phyloP scores from a whole-genome alignment of 2,329 filamentous ascomycete genomes.

The Sclerotinia minor region DNA sequence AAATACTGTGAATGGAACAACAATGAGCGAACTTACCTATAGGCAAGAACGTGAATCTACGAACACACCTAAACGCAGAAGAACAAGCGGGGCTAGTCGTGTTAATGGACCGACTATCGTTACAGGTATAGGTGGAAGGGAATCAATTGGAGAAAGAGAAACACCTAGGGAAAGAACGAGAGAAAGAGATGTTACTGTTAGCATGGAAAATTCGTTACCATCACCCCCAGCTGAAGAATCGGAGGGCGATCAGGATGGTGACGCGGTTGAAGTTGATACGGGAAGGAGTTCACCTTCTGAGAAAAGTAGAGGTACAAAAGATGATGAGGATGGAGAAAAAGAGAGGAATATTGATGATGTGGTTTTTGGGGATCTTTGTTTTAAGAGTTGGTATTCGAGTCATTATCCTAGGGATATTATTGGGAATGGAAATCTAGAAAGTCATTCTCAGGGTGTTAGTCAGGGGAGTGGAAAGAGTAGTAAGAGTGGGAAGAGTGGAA shows the following conservation, averaged over 20 bases:
- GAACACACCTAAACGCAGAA: conserved; percentile 8
- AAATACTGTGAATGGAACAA: neutral
- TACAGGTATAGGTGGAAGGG: neutral
- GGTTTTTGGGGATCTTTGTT: conserved; percentile 78
- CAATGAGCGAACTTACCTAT: neutral
- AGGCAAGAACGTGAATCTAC: neutral
- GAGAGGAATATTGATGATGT: conserved; percentile 85
- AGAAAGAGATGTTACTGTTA: conserved; percentile 4
- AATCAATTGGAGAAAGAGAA: neutral
- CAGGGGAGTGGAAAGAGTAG: conserved; percentile 17
- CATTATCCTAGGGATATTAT: conserved; percentile 77
- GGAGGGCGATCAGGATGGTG: neutral
- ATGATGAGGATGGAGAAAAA: conserved; percentile 16
- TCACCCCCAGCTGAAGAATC: conserved; percentile 10
- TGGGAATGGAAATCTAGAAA: conserved; percentile 46
- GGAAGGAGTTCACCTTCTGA: neutral
- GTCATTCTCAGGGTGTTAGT: neutral
- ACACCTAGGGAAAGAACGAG: conserved; percentile 1
- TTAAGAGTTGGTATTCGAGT: conserved; percentile 90
- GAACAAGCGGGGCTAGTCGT: neutral
- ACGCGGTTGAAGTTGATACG: neutral
- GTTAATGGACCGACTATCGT: neutral
- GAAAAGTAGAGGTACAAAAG: neutral
- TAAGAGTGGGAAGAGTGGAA: neutral
- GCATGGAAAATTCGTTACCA: conserved; percentile 14